Conservation (phyloP, 2,329 filamentous ascomycete species). For the Leptodontidium sp. region DNA sequence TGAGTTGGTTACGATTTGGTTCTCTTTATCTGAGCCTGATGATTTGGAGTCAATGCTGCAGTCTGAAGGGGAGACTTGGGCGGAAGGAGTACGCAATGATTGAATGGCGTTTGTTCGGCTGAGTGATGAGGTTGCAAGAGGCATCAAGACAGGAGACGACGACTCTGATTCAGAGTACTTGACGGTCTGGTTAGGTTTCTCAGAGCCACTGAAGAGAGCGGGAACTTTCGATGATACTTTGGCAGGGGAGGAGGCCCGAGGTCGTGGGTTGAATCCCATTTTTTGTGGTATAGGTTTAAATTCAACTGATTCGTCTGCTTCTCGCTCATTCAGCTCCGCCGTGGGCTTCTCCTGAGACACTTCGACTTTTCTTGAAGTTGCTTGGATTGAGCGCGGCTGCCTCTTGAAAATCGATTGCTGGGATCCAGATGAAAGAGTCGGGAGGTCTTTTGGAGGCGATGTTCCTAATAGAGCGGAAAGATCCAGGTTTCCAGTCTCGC, state of each 20-base stretch:
- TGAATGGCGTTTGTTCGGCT: constrained; percentile 37
- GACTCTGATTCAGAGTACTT: constrained; percentile 18
- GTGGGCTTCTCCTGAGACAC: not conserved
- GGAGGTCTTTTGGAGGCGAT: constrained; percentile 41
- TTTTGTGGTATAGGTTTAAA: constrained; percentile 45
- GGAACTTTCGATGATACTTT: constrained; percentile 30
- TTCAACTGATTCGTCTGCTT: constrained; percentile 16
- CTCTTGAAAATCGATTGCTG: constrained; percentile 19
- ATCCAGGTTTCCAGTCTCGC: constrained; percentile 37
- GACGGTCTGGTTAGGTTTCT: not conserved
- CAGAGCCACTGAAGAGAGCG: constrained; percentile 24
- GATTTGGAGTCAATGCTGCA: constrained; percentile 25
- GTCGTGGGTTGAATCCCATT: constrained; percentile 41
- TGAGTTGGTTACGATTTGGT: constrained; percentile 20
- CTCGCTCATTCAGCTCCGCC: not conserved
- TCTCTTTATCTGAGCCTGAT: constrained; percentile 34
- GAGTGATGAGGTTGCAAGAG: constrained; percentile 33
- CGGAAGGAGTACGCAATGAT: not conserved
- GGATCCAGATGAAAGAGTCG: constrained; percentile 34
- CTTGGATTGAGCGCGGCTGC: constrained; percentile 13
- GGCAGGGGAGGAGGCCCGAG: constrained; percentile 31
- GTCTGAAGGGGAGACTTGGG: constrained; percentile 21
- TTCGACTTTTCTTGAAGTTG: not conserved
- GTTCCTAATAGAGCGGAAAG: constrained; percentile 42
- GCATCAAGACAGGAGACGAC: constrained; percentile 28